A percentile compares a stretch with the other conserved stretches of the same genome.
Evolutionary conservation across 164 flowering plant species (phyloP).

Genomic region (Vitis amurensis): DNA sequence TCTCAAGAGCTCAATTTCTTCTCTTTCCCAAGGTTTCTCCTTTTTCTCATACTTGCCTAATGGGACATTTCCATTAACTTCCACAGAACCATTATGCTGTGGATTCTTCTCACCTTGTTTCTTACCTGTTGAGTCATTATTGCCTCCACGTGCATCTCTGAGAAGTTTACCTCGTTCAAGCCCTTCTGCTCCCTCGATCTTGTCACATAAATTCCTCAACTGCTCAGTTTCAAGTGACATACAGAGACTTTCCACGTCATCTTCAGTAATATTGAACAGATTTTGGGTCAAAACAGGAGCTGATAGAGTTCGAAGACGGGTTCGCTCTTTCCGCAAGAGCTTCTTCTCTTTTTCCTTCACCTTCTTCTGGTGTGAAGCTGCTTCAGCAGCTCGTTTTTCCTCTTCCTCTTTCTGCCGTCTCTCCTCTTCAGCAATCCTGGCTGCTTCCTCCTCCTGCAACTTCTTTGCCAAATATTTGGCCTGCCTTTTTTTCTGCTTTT

Average conservation of each 20-base stretch:
- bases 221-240: conserved; percentile 58
- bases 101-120: conserved; percentile 32
- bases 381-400: conserved; percentile 68
- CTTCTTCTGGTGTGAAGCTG: conserved; percentile 63
- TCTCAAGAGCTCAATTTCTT: conserved; percentile 81
- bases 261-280: conserved; percentile 37
- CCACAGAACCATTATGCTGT: conserved; percentile 28
- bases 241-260: conserved; percentile 76
- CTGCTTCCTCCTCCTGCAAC: conserved; percentile 87
- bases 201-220: conserved; percentile 61
- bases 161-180: conserved; percentile 52
- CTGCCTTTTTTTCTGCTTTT: conserved; percentile 75
- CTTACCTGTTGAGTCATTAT: conserved; percentile 12
- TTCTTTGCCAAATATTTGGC: conserved; percentile 74
- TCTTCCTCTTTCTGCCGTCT: conserved; percentile 67
- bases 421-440: conserved; percentile 77
- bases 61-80: conserved; percentile 25
- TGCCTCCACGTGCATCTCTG: conserved; percentile 38
- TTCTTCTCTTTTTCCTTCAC: conserved; percentile 59
- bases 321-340: conserved; percentile 77
- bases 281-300: conserved; percentile 41
- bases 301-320: conserved; percentile 73
- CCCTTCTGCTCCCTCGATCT: conserved; percentile 50
- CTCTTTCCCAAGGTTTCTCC: conserved; percentile 53
- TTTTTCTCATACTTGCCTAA: conserved; percentile 34